A percentile compares a stretch with the other conserved stretches of the same genome.
These are phyloP conservation scores for Fusarium sp. DNA, from an alignment of 2,329 filamentous ascomycete species.

Conservation along the genomic window DNA sequence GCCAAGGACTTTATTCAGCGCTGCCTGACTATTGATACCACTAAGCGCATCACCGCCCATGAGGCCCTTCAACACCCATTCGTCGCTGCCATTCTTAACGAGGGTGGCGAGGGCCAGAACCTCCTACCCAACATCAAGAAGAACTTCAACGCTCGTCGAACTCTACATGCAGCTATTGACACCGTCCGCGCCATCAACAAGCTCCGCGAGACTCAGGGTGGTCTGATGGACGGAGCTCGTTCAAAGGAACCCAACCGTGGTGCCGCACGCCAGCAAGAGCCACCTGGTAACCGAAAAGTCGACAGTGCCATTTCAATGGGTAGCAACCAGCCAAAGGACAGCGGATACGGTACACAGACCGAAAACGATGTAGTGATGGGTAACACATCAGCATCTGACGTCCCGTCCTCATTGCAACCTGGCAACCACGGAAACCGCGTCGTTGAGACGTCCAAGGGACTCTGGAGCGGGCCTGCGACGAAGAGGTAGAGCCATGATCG, in stretches of 20 bases:
- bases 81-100: constrained; percentile 66
- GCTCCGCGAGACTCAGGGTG: constrained; percentile 72
- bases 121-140: constrained; percentile 78
- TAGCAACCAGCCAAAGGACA: constrained; percentile 57
- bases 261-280: constrained; percentile 31
- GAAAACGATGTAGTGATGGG: constrained; percentile 61
- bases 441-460: constrained; percentile 73
- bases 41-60: constrained; percentile 90
- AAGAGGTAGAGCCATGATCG: constrained; percentile 42
- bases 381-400: constrained; percentile 54
- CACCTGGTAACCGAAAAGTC: constrained; percentile 54
- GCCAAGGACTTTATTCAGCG: constrained; percentile 93
- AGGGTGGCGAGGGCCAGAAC: constrained; percentile 68
- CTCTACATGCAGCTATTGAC: constrained; percentile 77
- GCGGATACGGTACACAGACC: constrained; percentile 62
- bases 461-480: constrained; percentile 64
- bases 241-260: constrained; percentile 64
- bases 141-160: constrained; percentile 79
- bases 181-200: constrained; percentile 80
- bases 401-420: constrained; percentile 68
- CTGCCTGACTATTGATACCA: constrained; percentile 92
- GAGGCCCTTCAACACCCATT: constrained; percentile 77
- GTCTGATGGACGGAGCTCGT: constrained; percentile 72
- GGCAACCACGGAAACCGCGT: constrained; percentile 69
- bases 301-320: constrained; percentile 61